These are phyloP conservation scores for Penicillium robsamsonii DNA, from an alignment of 495 filamentous ascomycete species.

Conservation along the genomic window DNA sequence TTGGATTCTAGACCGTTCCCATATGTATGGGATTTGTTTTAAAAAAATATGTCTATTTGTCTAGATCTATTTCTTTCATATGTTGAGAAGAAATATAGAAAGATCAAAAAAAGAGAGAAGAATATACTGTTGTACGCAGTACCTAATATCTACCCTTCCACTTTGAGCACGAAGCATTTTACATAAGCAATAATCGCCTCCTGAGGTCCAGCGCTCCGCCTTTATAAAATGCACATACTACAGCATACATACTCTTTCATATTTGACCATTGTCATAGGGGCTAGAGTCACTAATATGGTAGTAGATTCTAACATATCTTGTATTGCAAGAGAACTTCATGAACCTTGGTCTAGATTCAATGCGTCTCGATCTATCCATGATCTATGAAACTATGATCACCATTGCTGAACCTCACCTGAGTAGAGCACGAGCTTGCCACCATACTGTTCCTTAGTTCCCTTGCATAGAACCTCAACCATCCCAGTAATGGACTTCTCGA, in stretches of 20 bases:
- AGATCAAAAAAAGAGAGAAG: background rate
- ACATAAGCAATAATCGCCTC: background rate
- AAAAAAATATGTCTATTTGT: background rate
- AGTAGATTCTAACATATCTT: background rate
- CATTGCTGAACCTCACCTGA: background rate
- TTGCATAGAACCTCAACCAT: constrained; percentile 36
- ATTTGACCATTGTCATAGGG: background rate
- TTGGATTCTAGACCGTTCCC: background rate
- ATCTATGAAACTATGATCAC: background rate
- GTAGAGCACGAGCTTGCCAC: constrained; percentile 28
- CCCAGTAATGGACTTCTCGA: constrained; percentile 36
- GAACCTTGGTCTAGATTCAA: background rate
- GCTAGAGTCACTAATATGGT: background rate
- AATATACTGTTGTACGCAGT: too few relatives aligned
- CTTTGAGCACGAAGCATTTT: background rate
- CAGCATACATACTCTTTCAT: background rate
- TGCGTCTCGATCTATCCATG: background rate
- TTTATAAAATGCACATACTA: background rate
- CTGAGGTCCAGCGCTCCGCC: background rate
- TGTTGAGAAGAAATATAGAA: background rate
- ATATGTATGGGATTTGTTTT: background rate
- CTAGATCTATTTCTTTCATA: background rate
- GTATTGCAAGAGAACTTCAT: background rate
- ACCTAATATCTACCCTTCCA: background rate
- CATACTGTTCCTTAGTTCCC: constrained; percentile 37